These are phyloP conservation scores for Magnusiomyces suaveolens DNA, from an alignment of 1,139 yeast species.

Conservation along the genomic window DNA sequence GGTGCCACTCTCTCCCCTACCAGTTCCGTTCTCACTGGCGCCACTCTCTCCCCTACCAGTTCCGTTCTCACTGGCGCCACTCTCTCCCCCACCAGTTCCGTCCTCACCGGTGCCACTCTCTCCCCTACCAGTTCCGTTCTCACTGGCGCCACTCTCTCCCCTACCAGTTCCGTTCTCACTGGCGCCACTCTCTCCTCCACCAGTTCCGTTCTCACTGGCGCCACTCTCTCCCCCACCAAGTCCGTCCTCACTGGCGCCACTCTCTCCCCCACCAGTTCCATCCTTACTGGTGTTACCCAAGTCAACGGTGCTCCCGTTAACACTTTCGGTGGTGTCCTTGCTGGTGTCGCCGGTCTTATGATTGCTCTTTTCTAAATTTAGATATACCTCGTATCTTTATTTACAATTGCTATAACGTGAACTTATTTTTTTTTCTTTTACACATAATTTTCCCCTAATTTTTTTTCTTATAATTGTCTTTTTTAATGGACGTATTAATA, in stretches of 20 bases:
- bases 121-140: slow-evolving; percentile 9
- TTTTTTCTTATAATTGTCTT: too few relatives aligned
- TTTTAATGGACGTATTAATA: too few relatives aligned
- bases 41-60: too few relatives aligned
- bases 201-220: not conserved
- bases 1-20: not conserved
- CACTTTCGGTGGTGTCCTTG: not conserved
- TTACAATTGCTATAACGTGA: too few relatives aligned
- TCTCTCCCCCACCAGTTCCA: not conserved
- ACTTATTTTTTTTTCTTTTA: too few relatives aligned
- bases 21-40: not conserved
- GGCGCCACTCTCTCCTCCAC: not conserved
- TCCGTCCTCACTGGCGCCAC: too few relatives aligned
- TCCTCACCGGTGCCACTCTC: slow-evolving; percentile 6
- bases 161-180: too few relatives aligned
- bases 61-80: too few relatives aligned
- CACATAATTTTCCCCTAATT: too few relatives aligned
- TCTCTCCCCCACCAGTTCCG: not conserved
- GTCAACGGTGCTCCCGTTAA: not conserved
- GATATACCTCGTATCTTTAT: too few relatives aligned
- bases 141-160: not conserved
- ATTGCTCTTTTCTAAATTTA: not conserved
- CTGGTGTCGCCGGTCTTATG: not conserved
- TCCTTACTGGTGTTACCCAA: slow-evolving; percentile 3
- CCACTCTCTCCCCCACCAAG: not conserved